Conservation (phyloP, 805 yeast species). For the Saccharomyces jurei region DNA sequence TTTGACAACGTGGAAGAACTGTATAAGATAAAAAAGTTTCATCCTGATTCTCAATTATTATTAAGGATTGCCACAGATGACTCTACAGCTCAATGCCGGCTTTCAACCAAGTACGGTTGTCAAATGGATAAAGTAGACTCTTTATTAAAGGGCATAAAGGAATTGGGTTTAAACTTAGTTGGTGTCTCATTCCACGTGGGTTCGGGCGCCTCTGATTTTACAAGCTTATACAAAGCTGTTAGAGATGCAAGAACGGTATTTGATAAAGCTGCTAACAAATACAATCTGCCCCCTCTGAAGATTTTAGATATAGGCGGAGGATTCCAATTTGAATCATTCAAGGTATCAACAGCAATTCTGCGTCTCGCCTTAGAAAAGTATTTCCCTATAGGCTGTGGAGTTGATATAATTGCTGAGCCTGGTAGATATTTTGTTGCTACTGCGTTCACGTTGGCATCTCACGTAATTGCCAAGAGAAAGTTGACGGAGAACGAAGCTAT, state of each 20-base stretch:
- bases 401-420: conserved; percentile 76
- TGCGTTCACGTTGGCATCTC: conserved; percentile 77
- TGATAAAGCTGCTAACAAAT: conserved; percentile 43
- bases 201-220: conserved; percentile 76
- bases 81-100: conserved; percentile 73
- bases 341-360: conserved; percentile 49
- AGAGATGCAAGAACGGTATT: conserved; percentile 63
- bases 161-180: conserved; percentile 52
- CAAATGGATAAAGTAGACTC: conserved; percentile 43
- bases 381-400: conserved; percentile 45
- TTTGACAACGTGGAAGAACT: conserved; percentile 86
- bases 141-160: conserved; percentile 54
- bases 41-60: conserved; percentile 63
- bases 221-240: conserved; percentile 61
- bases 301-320: conserved; percentile 93
- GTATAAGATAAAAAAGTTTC: conserved; percentile 56
- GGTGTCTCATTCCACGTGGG: conserved; percentile 97
- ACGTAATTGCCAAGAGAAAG: conserved; percentile 76
- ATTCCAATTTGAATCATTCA: conserved; percentile 58
- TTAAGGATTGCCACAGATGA: conserved; percentile 87
- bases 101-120: conserved; percentile 87
- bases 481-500: conserved; percentile 41
- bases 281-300: conserved; percentile 37
- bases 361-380: conserved; percentile 44
- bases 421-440: conserved; percentile 84